A percentile compares a stretch with the other conserved stretches of the same genome.
Evolutionary conservation across 768 basidiomycete genomes (phyloP).

Genomic region (Cubamyces lactineus): DNA sequence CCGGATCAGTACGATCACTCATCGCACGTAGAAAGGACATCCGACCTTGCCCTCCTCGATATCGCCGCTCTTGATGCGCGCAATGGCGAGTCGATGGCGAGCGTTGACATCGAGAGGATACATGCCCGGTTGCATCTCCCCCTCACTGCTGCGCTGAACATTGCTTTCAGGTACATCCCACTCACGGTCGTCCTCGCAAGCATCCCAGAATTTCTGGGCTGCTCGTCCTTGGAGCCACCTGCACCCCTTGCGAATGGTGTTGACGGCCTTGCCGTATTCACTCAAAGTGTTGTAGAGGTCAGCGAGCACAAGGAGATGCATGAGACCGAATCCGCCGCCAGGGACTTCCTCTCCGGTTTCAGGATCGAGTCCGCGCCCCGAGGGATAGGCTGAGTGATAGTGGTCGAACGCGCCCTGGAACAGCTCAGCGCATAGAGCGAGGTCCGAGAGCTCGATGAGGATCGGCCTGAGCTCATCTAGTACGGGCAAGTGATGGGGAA

Average conservation of each 20-base stretch:
- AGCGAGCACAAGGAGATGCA: slow-evolving; percentile 82
- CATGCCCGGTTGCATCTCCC: slow-evolving; percentile 57
- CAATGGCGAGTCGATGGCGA: slow-evolving; percentile 80
- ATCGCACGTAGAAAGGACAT: neutral
- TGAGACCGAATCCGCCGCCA: slow-evolving; percentile 50
- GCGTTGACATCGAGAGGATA: slow-evolving; percentile 75
- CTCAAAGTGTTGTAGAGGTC: slow-evolving; percentile 80
- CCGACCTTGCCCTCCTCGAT: slow-evolving; percentile 80
- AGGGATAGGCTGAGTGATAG: slow-evolving; percentile 55
- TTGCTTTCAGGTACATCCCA: slow-evolving; percentile 59
- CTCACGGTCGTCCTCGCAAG: slow-evolving; percentile 86
- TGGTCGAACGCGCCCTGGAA: slow-evolving; percentile 77
- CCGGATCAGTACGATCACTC: neutral
- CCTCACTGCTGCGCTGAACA: slow-evolving; percentile 33
- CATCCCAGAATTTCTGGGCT: slow-evolving; percentile 78
- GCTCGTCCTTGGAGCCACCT: slow-evolving; percentile 91
- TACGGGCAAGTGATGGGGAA: slow-evolving; percentile 80
- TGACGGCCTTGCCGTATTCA: slow-evolving; percentile 68
- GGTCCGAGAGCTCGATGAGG: slow-evolving; percentile 73
- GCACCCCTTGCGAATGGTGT: slow-evolving; percentile 72
- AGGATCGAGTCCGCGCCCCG: slow-evolving; percentile 46
- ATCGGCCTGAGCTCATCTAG: slow-evolving; percentile 78
- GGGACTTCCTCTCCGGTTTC: slow-evolving; percentile 30
- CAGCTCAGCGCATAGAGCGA: slow-evolving; percentile 62
- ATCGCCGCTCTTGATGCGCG: slow-evolving; percentile 80